phyloP scores from a whole-genome alignment of 2,329 filamentous ascomycete genomes.

The Stagonosporopsis chrysanthemi region DNA sequence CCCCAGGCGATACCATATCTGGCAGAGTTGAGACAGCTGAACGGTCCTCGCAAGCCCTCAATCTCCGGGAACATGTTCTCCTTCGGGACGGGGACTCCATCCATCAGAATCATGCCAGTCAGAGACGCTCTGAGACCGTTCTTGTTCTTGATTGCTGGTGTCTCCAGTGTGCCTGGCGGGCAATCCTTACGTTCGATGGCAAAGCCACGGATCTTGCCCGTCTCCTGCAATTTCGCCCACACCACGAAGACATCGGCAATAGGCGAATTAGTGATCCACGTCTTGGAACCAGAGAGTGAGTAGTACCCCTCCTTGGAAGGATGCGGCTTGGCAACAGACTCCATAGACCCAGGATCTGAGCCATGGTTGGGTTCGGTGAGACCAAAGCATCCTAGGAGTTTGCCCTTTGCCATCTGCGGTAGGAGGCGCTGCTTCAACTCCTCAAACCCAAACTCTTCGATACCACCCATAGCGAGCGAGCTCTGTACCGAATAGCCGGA shows the following conservation, averaged over 20 bases:
- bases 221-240: constrained; percentile 92
- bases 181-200: constrained; percentile 85
- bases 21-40: constrained; percentile 92
- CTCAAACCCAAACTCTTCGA: constrained; percentile 83
- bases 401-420: constrained; percentile 81
- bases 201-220: constrained; percentile 94
- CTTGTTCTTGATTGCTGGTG: constrained; percentile 92
- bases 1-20: constrained; percentile 94
- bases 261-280: constrained; percentile 95
- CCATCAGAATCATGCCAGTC: constrained; percentile 97
- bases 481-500: constrained; percentile 95
- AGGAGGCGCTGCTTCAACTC: constrained; percentile 88
- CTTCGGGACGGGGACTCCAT: constrained; percentile 84
- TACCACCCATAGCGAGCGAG: constrained; percentile 91
- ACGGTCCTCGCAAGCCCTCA: constrained; percentile 86
- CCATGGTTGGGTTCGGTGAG: constrained; percentile 93
- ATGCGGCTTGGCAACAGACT: constrained; percentile 83
- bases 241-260: constrained; percentile 85
- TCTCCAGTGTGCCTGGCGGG: constrained; percentile 87
- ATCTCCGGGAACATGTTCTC: constrained; percentile 94
- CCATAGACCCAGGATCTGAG: constrained; percentile 90
- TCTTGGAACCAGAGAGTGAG: constrained; percentile 82
- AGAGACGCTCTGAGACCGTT: constrained; percentile 91
- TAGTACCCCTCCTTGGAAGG: constrained; percentile 84
- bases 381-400: constrained; percentile 84